Conservation (phyloP, 2,329 filamentous ascomycete genomes). For the Alternaria gaisen region DNA sequence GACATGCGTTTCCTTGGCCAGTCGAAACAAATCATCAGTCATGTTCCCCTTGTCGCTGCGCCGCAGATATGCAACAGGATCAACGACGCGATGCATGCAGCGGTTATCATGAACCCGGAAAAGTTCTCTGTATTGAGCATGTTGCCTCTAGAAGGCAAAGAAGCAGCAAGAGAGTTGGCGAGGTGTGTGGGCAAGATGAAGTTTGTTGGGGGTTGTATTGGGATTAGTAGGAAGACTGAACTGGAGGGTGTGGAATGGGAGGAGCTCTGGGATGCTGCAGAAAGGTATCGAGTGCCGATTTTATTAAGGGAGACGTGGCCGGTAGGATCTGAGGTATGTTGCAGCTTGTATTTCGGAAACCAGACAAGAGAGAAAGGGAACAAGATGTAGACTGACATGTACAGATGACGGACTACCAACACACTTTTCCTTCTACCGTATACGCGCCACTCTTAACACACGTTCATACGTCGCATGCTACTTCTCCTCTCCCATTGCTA, state of each 20-base stretch:
- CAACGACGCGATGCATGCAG: constrained; percentile 37
- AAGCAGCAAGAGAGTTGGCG: constrained; percentile 49
- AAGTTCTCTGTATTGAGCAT: constrained; percentile 57
- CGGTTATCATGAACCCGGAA: constrained; percentile 34
- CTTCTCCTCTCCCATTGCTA: constrained; percentile 60
- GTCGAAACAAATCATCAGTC: constrained; percentile 38
- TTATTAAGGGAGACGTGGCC: constrained; percentile 35
- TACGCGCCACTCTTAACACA: constrained; percentile 29
- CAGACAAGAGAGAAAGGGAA: background rate
- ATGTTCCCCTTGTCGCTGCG: constrained; percentile 30
- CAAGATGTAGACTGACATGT: background rate
- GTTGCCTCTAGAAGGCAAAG: constrained; percentile 49
- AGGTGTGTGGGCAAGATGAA: constrained; percentile 55
- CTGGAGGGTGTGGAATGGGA: constrained; percentile 58
- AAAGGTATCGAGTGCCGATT: constrained; percentile 54
- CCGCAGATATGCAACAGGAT: constrained; percentile 29
- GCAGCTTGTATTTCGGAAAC: background rate
- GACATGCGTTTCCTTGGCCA: constrained; percentile 36
- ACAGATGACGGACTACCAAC: constrained; percentile 25
- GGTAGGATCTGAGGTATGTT: constrained; percentile 23
- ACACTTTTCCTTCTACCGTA: constrained; percentile 19
- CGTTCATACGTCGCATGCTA: constrained; percentile 59
- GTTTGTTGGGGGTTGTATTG: constrained; percentile 61
- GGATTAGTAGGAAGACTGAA: constrained; percentile 50
- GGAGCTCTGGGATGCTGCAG: constrained; percentile 53